Base-by-base conservation (phyloP, 805 yeast species). In the Candida sanyiensis region DNA sequence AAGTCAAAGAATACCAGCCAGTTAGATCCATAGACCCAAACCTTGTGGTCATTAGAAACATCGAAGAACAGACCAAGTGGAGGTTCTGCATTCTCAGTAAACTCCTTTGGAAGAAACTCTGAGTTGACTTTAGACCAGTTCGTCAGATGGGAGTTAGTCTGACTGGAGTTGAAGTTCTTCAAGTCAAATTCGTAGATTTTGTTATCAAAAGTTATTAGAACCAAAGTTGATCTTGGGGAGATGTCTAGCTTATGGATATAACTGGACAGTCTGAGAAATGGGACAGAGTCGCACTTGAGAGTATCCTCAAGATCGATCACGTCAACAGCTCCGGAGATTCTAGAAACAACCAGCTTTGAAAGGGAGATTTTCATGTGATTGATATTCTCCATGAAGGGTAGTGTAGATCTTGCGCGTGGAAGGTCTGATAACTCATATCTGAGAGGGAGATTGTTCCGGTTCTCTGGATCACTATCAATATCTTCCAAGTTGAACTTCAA, bases 11-110 rank as follows among this genome's bases (percentile, higher is more conserved):
- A 83, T 4, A 82, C 73, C 12, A 89, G 48, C 95, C 96, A 90
- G 37, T 74, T 74, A 16, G 83, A 70, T 2, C 96, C 95, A 75
- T 85, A 88, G n/a, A 87, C 61, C 96, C 96, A 90, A 12, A 83
- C 63, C 40, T 75, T 68, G 24, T 63, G 52, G 2, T 61, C 48
- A 24, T 62, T 59, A 4, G 57, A 53, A 8, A 57, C 58, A 37
- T 76, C 77, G 12, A 58, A 54, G 54, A 83, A 85, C 10, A 84
- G 59, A 12, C 95, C 96, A 43, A 75, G 70, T 39, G 94, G 80
- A 50, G 81, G 78, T 41, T 83, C 90, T 13, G 72, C 73, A 38
- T 73, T 64, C 3, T 66, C 57, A 13, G 69, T 54, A 45, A 83
- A 78, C 44, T 77, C 76, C 26, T 66, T 66, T 2, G 97, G 97